Percentiles rank a stretch among this genome's conserved stretches.
These are phyloP conservation scores for Sugiyamaella smithiae DNA, from an alignment of 805 yeast genomes.

Conservation along the genomic window DNA sequence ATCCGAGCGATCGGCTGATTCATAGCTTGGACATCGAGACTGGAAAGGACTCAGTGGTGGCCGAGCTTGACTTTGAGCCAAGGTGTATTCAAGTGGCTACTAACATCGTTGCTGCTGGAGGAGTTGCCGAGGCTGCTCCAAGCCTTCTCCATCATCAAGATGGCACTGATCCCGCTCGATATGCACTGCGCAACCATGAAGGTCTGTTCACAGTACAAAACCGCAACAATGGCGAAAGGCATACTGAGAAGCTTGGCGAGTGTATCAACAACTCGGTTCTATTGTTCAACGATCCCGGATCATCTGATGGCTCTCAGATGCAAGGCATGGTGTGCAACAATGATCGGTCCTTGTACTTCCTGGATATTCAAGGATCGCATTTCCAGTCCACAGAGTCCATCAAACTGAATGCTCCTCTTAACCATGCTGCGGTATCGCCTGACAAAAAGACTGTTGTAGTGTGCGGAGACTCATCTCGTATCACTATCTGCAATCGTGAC, in stretches of 20 bases:
- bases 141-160: not conserved
- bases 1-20: slow-evolving; percentile 56
- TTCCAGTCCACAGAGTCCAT: slow-evolving; percentile 44
- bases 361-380: slow-evolving; percentile 53
- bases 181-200: slow-evolving; percentile 40
- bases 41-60: slow-evolving; percentile 38
- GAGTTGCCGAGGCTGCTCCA: slow-evolving; percentile 40
- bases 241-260: slow-evolving; percentile 65
- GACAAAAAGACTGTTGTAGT: slow-evolving; percentile 57
- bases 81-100: slow-evolving; percentile 64
- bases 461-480: slow-evolving; percentile 74
- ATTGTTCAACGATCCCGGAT: slow-evolving; percentile 35
- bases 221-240: slow-evolving; percentile 45
- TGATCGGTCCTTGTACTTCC: slow-evolving; percentile 66
- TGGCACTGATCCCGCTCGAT: slow-evolving; percentile 9
- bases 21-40: slow-evolving; percentile 43
- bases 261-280: slow-evolving; percentile 77
- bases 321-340: slow-evolving; percentile 76
- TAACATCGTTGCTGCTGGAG: slow-evolving; percentile 48
- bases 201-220: slow-evolving; percentile 64
- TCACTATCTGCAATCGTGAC: slow-evolving; percentile 45
- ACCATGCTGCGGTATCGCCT: slow-evolving; percentile 69
- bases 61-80: slow-evolving; percentile 62
- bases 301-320: slow-evolving; percentile 32
- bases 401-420: slow-evolving; percentile 62